These are phyloP conservation scores for Wickerhamiella kurtzmanii DNA, from an alignment of 805 yeast species.

Conservation along the genomic window DNA sequence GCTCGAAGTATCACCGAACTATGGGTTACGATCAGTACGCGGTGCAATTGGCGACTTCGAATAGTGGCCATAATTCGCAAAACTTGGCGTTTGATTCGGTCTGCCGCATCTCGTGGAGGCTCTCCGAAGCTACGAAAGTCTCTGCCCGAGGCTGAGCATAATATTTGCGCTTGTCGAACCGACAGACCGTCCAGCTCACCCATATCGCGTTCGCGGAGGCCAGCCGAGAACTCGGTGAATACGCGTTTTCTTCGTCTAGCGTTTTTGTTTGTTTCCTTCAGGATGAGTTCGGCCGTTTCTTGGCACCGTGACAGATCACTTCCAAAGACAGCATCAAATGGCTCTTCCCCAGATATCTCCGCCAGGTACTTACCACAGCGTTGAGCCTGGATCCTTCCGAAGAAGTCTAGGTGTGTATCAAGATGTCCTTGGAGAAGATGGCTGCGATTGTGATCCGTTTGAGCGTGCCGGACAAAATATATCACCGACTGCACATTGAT, in stretches of 20 bases:
- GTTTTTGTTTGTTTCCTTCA: slow-evolving; percentile 19
- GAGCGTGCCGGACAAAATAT: slow-evolving; percentile 63
- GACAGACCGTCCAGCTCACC: slow-evolving; percentile 69
- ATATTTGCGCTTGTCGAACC: slow-evolving; percentile 44
- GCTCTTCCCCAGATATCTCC: not conserved
- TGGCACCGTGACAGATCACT: slow-evolving; percentile 35
- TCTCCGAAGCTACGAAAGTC: slow-evolving; percentile 59
- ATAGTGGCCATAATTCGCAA: not conserved
- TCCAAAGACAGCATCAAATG: slow-evolving; percentile 35
- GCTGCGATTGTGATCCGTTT: slow-evolving; percentile 56
- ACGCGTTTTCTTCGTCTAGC: not conserved
- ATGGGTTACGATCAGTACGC: slow-evolving; percentile 2
- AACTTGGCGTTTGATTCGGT: not conserved
- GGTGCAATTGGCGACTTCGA: not conserved
- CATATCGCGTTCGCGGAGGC: slow-evolving; percentile 62
- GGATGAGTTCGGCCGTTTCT: slow-evolving; percentile 41
- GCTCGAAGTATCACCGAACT: slow-evolving; percentile 2
- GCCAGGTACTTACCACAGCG: slow-evolving; percentile 36
- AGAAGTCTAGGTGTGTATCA: slow-evolving; percentile 48
- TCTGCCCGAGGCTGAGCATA: slow-evolving; percentile 41
- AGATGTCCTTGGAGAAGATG: slow-evolving; percentile 70
- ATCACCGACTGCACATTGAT: slow-evolving; percentile 1
- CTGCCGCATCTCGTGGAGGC: slow-evolving; percentile 23
- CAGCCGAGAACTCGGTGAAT: slow-evolving; percentile 14
- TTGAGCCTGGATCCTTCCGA: slow-evolving; percentile 49